phyloP scores from a whole-genome alignment of 2,329 filamentous ascomycete species.

The Alternaria alternata region DNA sequence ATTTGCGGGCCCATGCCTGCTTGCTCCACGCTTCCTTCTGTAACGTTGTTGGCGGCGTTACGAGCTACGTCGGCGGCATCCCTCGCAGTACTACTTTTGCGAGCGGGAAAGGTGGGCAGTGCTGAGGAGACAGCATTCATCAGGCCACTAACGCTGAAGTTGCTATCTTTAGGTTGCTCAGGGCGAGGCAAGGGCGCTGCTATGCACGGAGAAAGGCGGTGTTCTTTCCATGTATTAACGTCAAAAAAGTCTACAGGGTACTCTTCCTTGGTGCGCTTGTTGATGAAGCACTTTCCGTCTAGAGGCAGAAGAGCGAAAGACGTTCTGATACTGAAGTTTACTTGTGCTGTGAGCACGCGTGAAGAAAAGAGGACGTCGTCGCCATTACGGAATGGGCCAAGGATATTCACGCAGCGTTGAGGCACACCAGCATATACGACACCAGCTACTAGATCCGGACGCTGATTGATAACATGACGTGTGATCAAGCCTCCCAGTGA shows the following conservation, averaged over 20 bases:
- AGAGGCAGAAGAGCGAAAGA: conserved; percentile 86
- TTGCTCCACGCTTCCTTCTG: conserved; percentile 39
- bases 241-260: conserved; percentile 88
- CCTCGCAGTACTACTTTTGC: conserved; percentile 38
- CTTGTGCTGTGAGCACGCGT: conserved; percentile 87
- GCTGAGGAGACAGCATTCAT: conserved; percentile 59
- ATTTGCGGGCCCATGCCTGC: conserved; percentile 60
- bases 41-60: conserved; percentile 36
- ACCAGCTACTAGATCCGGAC: conserved; percentile 84
- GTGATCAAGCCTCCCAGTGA: conserved; percentile 88
- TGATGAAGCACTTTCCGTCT: conserved; percentile 85
- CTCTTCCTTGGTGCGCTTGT: conserved; percentile 79
- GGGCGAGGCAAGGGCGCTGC: conserved; percentile 70
- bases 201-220: conserved; percentile 80
- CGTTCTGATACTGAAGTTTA: conserved; percentile 90
- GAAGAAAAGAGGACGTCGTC: conserved; percentile 91
- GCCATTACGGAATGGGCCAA: conserved; percentile 89
- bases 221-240: conserved; percentile 78
- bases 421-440: conserved; percentile 87
- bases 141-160: conserved; percentile 54
- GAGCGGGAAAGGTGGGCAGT: conserved; percentile 50
- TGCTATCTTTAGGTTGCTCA: conserved; percentile 41
- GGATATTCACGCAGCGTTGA: conserved; percentile 86
- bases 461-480: conserved; percentile 83
- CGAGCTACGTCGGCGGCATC: conserved; percentile 32